phyloP scores from a whole-genome alignment of 805 yeast species.

The Yamadazyma sp. region DNA sequence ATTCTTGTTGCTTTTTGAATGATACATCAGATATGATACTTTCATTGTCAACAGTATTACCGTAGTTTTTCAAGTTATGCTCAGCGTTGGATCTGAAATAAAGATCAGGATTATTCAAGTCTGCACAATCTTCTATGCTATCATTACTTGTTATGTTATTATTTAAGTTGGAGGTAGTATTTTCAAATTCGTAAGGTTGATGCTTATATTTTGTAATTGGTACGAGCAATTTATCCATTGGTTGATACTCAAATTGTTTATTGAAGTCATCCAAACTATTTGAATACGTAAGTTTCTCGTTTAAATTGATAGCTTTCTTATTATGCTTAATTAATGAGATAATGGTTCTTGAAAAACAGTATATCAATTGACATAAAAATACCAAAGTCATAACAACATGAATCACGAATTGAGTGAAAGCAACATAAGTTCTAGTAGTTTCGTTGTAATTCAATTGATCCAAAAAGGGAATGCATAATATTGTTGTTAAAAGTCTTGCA shows the following conservation, averaged over 20 bases:
- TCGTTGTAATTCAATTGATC: slow-evolving; percentile 34
- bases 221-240: slow-evolving; percentile 11
- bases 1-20: slow-evolving; percentile 17
- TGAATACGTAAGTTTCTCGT: slow-evolving; percentile 1
- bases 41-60: neutral
- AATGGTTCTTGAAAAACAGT: slow-evolving; percentile 26
- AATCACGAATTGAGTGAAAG: slow-evolving; percentile 40
- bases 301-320: neutral
- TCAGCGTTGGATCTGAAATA: slow-evolving; percentile 14
- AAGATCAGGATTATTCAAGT: slow-evolving; percentile 9
- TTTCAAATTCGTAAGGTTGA: neutral
- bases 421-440: slow-evolving; percentile 37
- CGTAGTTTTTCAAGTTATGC: neutral
- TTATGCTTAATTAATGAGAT: slow-evolving; percentile 17
- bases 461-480: slow-evolving; percentile 44
- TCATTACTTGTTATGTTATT: neutral
- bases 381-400: slow-evolving; percentile 33
- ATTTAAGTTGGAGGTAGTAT: too few relatives aligned
- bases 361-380: slow-evolving; percentile 27
- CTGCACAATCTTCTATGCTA: slow-evolving; percentile 1
- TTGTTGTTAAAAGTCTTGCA: slow-evolving; percentile 37
- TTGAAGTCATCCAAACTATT: slow-evolving; percentile 19
- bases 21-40: slow-evolving; percentile 11
- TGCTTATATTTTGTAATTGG: slow-evolving; percentile 3
- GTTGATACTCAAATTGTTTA: slow-evolving; percentile 25